Conservation (phyloP, 225 moss, liverwort and hornwort genomes). For the Sphagnum tenellum region DNA sequence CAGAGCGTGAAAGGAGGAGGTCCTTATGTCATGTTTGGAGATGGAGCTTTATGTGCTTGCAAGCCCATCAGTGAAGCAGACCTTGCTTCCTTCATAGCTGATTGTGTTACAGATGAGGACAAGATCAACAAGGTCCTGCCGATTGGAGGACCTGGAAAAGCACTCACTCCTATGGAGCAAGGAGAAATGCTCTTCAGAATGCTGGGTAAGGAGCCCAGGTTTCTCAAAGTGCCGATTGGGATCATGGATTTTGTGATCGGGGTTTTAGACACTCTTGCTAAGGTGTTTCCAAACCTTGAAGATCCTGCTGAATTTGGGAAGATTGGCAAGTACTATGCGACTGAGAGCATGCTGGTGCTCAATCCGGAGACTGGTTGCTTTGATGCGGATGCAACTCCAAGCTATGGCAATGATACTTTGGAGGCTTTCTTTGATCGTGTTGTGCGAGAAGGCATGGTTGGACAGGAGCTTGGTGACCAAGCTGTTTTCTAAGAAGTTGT, state of each 20-base stretch:
- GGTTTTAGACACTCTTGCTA: conserved; percentile 62
- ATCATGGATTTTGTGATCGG: conserved; percentile 96
- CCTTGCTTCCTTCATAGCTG: conserved; percentile 80
- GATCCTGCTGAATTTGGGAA: conserved; percentile 89
- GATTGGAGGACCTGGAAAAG: conserved; percentile 96
- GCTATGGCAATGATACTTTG: conserved; percentile 78
- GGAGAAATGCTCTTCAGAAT: conserved; percentile 71
- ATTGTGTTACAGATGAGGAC: conserved; percentile 61
- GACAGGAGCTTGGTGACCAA: conserved; percentile 98
- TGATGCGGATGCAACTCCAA: conserved; percentile 79
- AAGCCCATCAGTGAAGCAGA: conserved; percentile 97
- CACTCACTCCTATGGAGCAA: conserved; percentile 83
- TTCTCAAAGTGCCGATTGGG: conserved; percentile 87
- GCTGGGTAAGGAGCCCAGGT: conserved; percentile 72
- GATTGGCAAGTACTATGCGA: conserved; percentile 93
- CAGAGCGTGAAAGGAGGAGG: conserved; percentile 89
- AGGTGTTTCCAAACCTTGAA: conserved; percentile 67
- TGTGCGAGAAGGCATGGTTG: conserved; percentile 79
- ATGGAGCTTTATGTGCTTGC: conserved; percentile 83
- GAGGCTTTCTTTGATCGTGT: conserved; percentile 85
- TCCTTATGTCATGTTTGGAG: conserved; percentile 96
- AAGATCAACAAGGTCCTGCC: conserved; percentile 70
- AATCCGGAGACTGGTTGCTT: conserved; percentile 69
- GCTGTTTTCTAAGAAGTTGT: conserved; percentile 54
- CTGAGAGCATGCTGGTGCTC: conserved; percentile 90